Percentiles rank a stretch among this genome's conserved stretches.
These are phyloP conservation scores for Adansonia grandidieri DNA, from an alignment of 441 rosid genomes.

Conservation along the genomic window DNA sequence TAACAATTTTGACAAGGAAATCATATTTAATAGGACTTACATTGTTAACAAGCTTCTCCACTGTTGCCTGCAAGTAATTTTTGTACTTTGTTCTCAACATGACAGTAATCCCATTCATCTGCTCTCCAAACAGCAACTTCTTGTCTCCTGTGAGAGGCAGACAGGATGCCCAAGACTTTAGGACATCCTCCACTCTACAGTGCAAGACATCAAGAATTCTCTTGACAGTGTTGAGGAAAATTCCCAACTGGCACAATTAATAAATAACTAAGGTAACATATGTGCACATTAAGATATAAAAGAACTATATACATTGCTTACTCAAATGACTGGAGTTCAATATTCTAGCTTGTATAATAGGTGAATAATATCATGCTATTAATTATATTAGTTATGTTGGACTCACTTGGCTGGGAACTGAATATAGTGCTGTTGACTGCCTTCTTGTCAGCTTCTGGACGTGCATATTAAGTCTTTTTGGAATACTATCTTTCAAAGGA, in stretches of 20 bases:
- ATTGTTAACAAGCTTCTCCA: conserved; percentile 84
- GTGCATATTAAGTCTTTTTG: conserved; percentile 87
- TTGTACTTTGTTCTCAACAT: conserved; percentile 90
- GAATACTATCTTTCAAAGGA: conserved; percentile 88
- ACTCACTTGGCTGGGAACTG: conserved; percentile 82
- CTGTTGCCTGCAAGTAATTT: conserved; percentile 85
- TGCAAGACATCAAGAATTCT: conserved; percentile 92
- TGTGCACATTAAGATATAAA: conserved; percentile 20
- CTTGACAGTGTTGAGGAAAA: conserved; percentile 83
- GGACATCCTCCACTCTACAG: conserved; percentile 73
- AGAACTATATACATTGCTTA: conserved; percentile 5
- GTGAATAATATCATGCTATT: not conserved
- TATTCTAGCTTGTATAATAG: not conserved
- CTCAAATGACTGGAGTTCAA: not conserved
- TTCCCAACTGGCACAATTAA: conserved; percentile 70
- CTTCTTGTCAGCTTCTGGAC: conserved; percentile 95
- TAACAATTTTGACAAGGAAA: not conserved
- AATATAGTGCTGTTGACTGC: conserved; percentile 74
- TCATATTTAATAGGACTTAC: conserved; percentile 47
- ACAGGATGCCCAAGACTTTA: conserved; percentile 89
- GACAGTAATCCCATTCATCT: conserved; percentile 89
- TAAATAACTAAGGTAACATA: conserved; percentile 24
- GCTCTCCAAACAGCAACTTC: conserved; percentile 81
- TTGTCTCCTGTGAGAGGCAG: conserved; percentile 75
- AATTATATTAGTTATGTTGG: conserved; percentile 1